A percentile compares a stretch with the other conserved stretches of the same genome.
phyloP scores from a whole-genome alignment of 2,329 filamentous ascomycete genomes.

The Claviceps capensis region DNA sequence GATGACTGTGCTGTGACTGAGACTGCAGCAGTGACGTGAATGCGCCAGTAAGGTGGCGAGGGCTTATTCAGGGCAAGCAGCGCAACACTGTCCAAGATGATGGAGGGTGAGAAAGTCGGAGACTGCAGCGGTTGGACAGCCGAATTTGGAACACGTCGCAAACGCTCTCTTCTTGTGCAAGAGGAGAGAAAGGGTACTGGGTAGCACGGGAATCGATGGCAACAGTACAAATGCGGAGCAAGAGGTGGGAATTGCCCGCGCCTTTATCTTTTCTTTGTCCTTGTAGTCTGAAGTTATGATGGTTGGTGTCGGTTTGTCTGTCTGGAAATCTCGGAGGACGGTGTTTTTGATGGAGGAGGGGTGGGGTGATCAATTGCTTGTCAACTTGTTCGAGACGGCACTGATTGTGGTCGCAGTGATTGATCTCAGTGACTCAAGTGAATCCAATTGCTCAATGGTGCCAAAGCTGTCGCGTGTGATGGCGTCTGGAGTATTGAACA shows the following conservation, averaged over 20 bases:
- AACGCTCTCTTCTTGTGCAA: not conserved
- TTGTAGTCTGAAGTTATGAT: not conserved
- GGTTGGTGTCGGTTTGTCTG: not conserved
- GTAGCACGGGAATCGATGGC: not conserved
- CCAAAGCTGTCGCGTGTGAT: slow-evolving; percentile 1
- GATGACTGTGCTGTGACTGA: slow-evolving; percentile 4
- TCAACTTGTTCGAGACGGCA: not conserved
- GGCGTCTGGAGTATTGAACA: not conserved
- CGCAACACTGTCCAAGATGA: slow-evolving; percentile 2
- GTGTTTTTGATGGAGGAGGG: not conserved
- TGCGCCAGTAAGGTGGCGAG: slow-evolving; percentile 2
- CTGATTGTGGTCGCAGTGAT: not conserved
- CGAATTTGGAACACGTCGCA: not conserved
- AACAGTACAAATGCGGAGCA: not conserved
- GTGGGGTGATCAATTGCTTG: slow-evolving; percentile 1
- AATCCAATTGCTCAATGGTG: slow-evolving; percentile 3
- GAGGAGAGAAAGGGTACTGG: not conserved
- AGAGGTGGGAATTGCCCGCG: not conserved
- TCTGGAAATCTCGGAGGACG: slow-evolving; percentile 2
- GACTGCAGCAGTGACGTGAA: slow-evolving; percentile 6
- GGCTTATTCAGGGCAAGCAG: not conserved
- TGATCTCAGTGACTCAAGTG: not conserved
- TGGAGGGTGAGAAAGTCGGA: not conserved
- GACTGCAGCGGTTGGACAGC: not conserved
- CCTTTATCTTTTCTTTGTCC: slow-evolving; percentile 4